phyloP scores from a whole-genome alignment of 2,329 filamentous ascomycete species.

The Fusarium nygamai region DNA sequence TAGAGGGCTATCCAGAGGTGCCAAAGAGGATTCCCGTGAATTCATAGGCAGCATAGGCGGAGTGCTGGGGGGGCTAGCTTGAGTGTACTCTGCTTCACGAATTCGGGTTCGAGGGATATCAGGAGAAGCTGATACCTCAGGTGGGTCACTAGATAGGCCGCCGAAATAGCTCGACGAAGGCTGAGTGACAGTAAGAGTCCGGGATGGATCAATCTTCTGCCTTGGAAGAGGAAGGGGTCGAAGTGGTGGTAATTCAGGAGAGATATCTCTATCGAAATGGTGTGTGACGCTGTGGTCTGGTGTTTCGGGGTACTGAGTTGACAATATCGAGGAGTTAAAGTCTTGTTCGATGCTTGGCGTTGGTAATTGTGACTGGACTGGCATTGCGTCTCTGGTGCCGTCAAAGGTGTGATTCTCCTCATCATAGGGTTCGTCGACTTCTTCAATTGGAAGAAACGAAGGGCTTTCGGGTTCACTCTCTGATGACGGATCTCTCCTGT shows the following conservation, averaged over 20 bases:
- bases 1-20: constrained; percentile 59
- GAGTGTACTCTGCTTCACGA: constrained; percentile 49
- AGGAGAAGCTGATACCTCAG: constrained; percentile 58
- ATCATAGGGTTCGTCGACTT: constrained; percentile 23
- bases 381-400: constrained; percentile 24
- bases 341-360: constrained; percentile 32
- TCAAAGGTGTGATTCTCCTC: constrained; percentile 20
- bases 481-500: constrained; percentile 10
- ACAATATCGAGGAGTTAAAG: constrained; percentile 6
- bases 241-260: constrained; percentile 51
- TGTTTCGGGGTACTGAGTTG: constrained; percentile 30
- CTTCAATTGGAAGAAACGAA: constrained; percentile 33
- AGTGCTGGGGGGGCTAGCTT: constrained; percentile 60
- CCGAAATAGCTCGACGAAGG: constrained; percentile 52
- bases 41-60: constrained; percentile 49
- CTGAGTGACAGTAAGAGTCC: constrained; percentile 53
- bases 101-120: constrained; percentile 43
- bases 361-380: constrained; percentile 13
- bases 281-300: constrained; percentile 33
- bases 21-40: constrained; percentile 47
- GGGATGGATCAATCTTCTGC: constrained; percentile 47
- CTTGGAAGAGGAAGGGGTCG: constrained; percentile 41
- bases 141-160: constrained; percentile 54
- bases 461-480: constrained; percentile 28
- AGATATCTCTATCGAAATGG: constrained; percentile 43